Conservation (phyloP, 192 early-diverging fungal species). For the Podila horticola region DNA sequence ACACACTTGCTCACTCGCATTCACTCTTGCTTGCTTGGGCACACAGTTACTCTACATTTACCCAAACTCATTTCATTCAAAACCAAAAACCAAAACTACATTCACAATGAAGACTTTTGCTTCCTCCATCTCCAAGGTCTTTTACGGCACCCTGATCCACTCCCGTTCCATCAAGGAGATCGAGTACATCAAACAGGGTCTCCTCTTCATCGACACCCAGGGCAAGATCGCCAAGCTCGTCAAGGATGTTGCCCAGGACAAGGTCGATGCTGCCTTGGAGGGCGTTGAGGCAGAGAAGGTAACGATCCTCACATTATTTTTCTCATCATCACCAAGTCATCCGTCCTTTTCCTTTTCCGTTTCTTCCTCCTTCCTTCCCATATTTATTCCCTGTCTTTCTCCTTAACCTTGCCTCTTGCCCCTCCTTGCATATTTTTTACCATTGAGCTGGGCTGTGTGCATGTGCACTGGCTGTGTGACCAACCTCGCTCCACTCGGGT, state of each 20-base stretch:
- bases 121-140: conserved; percentile 55
- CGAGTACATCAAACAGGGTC: conserved; percentile 70
- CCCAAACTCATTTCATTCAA: not conserved
- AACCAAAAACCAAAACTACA: conserved; percentile 1
- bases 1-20: not conserved
- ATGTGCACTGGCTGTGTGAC: not conserved
- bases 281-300: conserved; percentile 41
- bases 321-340: not conserved
- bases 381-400: not conserved
- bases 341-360: not conserved
- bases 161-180: conserved; percentile 70
- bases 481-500: not conserved
- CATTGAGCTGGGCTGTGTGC: not conserved
- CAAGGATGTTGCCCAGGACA: conserved; percentile 52
- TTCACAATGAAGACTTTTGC: conserved; percentile 40
- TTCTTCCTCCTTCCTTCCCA: not conserved
- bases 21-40: not conserved
- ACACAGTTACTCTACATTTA: not conserved
- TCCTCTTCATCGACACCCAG: conserved; percentile 71
- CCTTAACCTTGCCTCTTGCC: not conserved
- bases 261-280: conserved; percentile 38
- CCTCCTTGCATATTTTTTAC: not conserved
- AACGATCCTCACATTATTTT: not conserved
- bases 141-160: conserved; percentile 75
- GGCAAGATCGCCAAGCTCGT: conserved; percentile 78